Evolutionary conservation across 2,329 filamentous ascomycete species (phyloP), one percentile per base, ranked within the genome.

Genomic region (Escovopsis sp.): DNA sequence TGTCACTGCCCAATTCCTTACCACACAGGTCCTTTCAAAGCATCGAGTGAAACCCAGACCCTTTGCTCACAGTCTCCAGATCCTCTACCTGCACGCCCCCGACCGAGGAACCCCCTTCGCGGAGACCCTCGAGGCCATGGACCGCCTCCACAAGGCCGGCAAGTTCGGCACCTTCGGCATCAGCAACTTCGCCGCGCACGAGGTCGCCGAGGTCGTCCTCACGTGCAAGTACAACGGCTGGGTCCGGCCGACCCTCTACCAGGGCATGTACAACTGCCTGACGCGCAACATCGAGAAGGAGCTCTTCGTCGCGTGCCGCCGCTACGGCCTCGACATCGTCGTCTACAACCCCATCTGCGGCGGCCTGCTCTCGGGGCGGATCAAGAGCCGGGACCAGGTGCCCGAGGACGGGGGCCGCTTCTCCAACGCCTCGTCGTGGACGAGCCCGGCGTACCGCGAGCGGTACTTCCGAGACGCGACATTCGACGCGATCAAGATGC

Each of bases 201-300:
- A 94, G 54, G 81, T 94, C 9, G 85, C 85, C 0, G 86, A 94
- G 58, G 72, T 92, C 9, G 79, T 79, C 38, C 71, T 84, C 55
- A 78, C 76, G 27, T 88, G 81, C 65, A 79, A 79, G 47, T 74
- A 80, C 58, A 77, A 82, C 48, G 72, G 72, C 41, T 92, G 82
- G 82, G 80, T 92, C 13, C 71, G 78, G 27, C 85, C 85, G 1
- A 85, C 79, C 1, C 74, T 92, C 37, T 93, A 84, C 57, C 84
- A 90, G 57, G 86, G 69, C 47, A 88, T 92, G 81, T 88, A 88
- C 58, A 88, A 88, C 55, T 73, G 71, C 38, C 81, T 87, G 45
- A 83, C 76, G 16, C 73, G 84, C 35, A 72, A 70, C 36, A 77
- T 88, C 42, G 84, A 90, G 53, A 54, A 70, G 1, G 83, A 90